Base-by-base conservation (phyloP, 2,329 filamentous ascomycete genomes). In the Exserohilum turcica region DNA sequence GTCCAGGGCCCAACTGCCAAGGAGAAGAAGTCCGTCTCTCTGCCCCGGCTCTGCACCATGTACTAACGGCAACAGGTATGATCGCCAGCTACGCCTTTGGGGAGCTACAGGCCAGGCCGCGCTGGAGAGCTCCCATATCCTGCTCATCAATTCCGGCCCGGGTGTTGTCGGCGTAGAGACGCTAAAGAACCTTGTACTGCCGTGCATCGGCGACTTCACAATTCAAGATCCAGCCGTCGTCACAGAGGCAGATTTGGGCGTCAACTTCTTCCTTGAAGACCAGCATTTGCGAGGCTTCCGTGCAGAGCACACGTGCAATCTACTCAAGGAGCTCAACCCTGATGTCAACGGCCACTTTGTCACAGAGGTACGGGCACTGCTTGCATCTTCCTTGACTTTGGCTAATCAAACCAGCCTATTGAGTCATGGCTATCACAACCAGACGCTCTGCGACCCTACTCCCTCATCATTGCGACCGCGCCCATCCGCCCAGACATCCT, bases 241-340 rank as follows among this genome's bases (percentile, higher is more conserved):
- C n/a, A 80, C 79, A 1, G 88, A 96, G 63, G 81, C 86, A 36
- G 94, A 99, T 67, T 79, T 99, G 35, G 94, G 95, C 4, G 88
- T 97, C 58, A 99, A 99, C 77, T 99, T 99, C 81, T 99, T 99
- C 68, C 80, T 99, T 0, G 91, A 96, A 56, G 86, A 94, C 64
- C 79, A 82, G 43, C 88, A 86, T 60, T 73, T 96, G 32, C 92
- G 92, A 47, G 87, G 86, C 66, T 86, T 86, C 21, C 86, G 94
- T 62, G 91, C 93, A 1, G 84, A 91, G 71, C 87, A 89, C 70
- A 90, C 89, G 48, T 87, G 88, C 52, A 86, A 87, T 57, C 80
- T 93, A 48, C 80, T 99, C 37, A 81, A 86, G 57, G 95, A 99
- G 74, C 80, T 99, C 56, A 99, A 99, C 69, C 92, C 92, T 2